Evolutionary conservation across 805 yeast species (phyloP).

Genomic region (Wickerhamomyces mucosus): DNA sequence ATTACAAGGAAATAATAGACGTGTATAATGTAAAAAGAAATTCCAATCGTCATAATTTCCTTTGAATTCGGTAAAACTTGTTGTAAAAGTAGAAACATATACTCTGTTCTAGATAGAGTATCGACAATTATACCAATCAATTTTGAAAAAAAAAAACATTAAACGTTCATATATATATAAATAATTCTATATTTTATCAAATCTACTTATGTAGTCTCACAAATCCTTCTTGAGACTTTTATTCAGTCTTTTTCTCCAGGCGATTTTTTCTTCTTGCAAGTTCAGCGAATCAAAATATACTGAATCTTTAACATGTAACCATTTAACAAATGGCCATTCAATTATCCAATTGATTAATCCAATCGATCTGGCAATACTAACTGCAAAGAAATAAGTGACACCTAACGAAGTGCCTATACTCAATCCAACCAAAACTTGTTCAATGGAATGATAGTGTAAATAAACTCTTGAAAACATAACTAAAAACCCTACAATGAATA

Average conservation of each 20-base stretch:
- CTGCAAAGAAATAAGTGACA: constrained; percentile 41
- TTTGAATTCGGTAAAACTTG: too few relatives aligned
- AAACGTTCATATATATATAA: too few relatives aligned
- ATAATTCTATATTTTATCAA: too few relatives aligned
- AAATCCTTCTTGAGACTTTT: constrained; percentile 1
- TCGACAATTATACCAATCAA: too few relatives aligned
- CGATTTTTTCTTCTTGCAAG: constrained; percentile 36
- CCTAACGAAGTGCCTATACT: constrained; percentile 56
- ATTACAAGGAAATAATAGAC: too few relatives aligned
- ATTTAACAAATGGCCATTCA: constrained; percentile 41
- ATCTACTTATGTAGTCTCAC: too few relatives aligned
- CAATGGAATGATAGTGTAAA: constrained; percentile 62
- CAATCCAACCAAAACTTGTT: constrained; percentile 71
- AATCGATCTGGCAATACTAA: constrained; percentile 47
- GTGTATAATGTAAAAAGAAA: too few relatives aligned
- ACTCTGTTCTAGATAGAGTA: too few relatives aligned
- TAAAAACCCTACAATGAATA: constrained; percentile 23
- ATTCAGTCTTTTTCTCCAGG: constrained; percentile 21
- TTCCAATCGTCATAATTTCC: too few relatives aligned
- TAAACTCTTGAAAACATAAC: constrained; percentile 70
- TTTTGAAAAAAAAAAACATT: too few relatives aligned
- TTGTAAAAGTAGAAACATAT: too few relatives aligned
- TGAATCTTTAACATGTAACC: constrained; percentile 51
- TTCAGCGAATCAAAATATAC: constrained; percentile 38
- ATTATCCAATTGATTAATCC: constrained; percentile 65